Base-by-base conservation (phyloP, 2,329 filamentous ascomycete species). In the Metarhizium brunneum region DNA sequence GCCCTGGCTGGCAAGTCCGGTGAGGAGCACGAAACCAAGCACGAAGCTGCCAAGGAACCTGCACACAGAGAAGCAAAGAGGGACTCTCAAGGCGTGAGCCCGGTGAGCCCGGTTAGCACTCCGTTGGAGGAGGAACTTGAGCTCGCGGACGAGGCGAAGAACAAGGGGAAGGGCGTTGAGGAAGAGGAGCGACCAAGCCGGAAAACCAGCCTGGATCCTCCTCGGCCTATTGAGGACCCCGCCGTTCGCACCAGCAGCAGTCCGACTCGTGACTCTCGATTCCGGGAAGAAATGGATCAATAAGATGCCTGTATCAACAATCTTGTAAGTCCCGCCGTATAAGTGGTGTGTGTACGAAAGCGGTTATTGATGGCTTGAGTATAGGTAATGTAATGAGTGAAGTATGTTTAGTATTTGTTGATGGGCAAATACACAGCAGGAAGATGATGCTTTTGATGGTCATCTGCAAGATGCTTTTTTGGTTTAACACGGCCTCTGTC, bases 201-300 rank as follows among this genome's bases (percentile, higher is more conserved):
- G 4, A 20, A 56, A 18, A 42, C 57, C 6, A 61, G 62, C 20
- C 67, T 76, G 13, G 69, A 69, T 29, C 69, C 75, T 8, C 76
- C 75, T 1, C 64, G 65, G 13, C 67, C 64, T 2, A 66, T 76
- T 7, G 63, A 60, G 38, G 71, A 72, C 13, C 61, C 65, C 16
- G 64, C 62, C 0, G 60, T 60, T 20, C 66, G 68, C n/a, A 69
- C 72, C 50, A 74, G 74, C 50, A 73, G 73, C 53, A 84, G 80
- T 65, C 80, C 81, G 0, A 76, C 69, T 4, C 71, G 82, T 54
- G 80, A 81, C 58, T 83, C 82, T 43, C 79, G 74, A 61, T 86
- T 86, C 60, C 73, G 72, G 50, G 83, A 86, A 69, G 77, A 80
- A 59, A 75, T 85, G 55, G 64, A 70, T 47, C 62, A 59, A 36